A percentile compares a stretch with the other conserved stretches of the same genome.
Conservation (phyloP, 1,284 basidiomycete species). For the Mrakiaceae sp. region DNA sequence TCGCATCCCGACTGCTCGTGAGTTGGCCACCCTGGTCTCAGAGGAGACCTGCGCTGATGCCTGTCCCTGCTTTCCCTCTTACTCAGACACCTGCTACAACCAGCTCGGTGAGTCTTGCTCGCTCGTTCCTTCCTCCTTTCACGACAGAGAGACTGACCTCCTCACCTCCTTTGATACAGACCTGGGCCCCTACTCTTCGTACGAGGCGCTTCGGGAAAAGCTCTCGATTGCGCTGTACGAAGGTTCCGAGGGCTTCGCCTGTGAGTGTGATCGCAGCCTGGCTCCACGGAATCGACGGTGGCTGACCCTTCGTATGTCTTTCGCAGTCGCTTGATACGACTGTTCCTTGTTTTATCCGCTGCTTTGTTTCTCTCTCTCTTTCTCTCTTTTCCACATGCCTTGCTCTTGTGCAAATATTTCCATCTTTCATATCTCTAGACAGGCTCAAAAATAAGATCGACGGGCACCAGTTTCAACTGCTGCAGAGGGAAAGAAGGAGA, state of each 20-base stretch:
- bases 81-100: conserved; percentile 27
- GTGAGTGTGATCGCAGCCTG: background rate
- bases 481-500: no score
- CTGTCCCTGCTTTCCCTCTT: background rate
- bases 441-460: no score
- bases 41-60: background rate
- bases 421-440: background rate
- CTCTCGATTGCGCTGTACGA: conserved; percentile 82
- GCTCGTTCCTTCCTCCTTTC: conserved; percentile 7
- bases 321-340: no score
- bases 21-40: conserved; percentile 23
- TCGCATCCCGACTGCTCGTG: conserved; percentile 76
- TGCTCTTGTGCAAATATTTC: background rate
- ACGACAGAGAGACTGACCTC: background rate
- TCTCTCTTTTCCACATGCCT: background rate
- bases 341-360: background rate
- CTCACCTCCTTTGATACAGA: conserved; percentile 75
- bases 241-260: conserved; percentile 76
- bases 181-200: conserved; percentile 43
- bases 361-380: background rate
- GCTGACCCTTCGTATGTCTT: no score
- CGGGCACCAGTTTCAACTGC: no score
- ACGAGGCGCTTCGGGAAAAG: conserved; percentile 84
- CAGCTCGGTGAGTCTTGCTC: conserved; percentile 28
- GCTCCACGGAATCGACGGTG: no score